Percentiles rank a stretch among this genome's conserved stretches.
Evolutionary conservation across 345 rosid species (phyloP).

Genomic region (Melaleuca quinquenervia): DNA sequence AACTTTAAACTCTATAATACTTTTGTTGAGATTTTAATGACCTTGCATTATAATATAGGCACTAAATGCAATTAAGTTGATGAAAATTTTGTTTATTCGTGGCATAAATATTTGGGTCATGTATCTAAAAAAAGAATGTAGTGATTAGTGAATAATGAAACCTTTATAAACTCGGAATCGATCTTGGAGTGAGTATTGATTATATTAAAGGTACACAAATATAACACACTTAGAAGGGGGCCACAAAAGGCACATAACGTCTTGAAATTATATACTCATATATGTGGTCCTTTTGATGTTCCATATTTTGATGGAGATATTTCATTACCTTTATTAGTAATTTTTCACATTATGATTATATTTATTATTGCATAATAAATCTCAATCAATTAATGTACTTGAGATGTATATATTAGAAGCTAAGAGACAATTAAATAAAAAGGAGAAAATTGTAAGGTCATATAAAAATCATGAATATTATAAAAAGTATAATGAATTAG

Average conservation of each 20-base stretch:
- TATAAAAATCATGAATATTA: background rate
- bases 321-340: slow-evolving; percentile 1
- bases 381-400: background rate
- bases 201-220: background rate
- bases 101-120: background rate
- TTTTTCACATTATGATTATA: slow-evolving; percentile 3
- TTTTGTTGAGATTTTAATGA: background rate
- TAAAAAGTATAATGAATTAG: background rate
- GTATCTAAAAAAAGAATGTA: background rate
- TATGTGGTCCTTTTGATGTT: background rate
- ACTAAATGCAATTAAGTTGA: background rate
- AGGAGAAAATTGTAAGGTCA: background rate
- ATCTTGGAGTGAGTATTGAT: background rate
- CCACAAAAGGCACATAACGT: background rate
- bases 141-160: background rate
- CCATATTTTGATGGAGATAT: background rate
- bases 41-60: background rate
- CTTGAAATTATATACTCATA: background rate
- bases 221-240: background rate
- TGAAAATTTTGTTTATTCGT: background rate
- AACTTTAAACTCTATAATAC: background rate
- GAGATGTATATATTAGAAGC: background rate
- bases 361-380: slow-evolving; percentile 3
- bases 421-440: slow-evolving; percentile 4
- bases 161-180: background rate